phyloP scores from a whole-genome alignment of 1,139 yeast species.

The Debaryomyces sp. region DNA sequence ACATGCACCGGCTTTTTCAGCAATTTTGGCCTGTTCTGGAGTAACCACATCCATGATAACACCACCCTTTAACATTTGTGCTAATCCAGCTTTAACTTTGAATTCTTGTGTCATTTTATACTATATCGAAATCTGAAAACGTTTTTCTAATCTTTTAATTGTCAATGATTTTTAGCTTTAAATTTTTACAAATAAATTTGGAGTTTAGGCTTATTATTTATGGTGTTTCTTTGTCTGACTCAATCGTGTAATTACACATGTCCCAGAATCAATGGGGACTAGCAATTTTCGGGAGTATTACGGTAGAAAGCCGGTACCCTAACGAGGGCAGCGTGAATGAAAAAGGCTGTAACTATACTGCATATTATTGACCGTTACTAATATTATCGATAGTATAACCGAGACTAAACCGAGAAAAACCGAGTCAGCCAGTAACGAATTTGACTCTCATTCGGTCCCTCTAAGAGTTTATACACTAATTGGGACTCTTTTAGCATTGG shows the following conservation, averaged over 20 bases:
- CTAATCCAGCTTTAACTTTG: constrained; percentile 77
- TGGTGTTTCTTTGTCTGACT: background rate
- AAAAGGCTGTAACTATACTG: background rate
- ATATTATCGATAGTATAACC: background rate
- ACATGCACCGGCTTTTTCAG: constrained; percentile 86
- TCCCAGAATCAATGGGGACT: background rate
- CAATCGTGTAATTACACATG: background rate
- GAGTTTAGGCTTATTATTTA: background rate
- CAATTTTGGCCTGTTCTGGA: constrained; percentile 57
- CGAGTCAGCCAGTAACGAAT: background rate
- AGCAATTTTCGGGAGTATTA: background rate
- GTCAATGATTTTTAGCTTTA: background rate
- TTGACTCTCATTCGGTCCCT: constrained; percentile 2
- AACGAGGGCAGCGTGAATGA: background rate
- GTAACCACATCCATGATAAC: constrained; percentile 58
- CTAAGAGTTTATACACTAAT: constrained; percentile 4
- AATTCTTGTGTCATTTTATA: constrained; percentile 42
- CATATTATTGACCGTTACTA: background rate
- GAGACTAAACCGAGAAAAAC: background rate
- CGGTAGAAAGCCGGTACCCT: background rate
- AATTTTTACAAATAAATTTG: background rate
- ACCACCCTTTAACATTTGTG: constrained; percentile 83
- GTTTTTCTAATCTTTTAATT: background rate
- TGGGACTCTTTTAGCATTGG: background rate
- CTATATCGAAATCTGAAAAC: background rate